A percentile compares a stretch with the other conserved stretches of the same genome.
phyloP scores from a whole-genome alignment of 2,329 filamentous ascomycete genomes.

The Aspergillus quadricinctus region DNA sequence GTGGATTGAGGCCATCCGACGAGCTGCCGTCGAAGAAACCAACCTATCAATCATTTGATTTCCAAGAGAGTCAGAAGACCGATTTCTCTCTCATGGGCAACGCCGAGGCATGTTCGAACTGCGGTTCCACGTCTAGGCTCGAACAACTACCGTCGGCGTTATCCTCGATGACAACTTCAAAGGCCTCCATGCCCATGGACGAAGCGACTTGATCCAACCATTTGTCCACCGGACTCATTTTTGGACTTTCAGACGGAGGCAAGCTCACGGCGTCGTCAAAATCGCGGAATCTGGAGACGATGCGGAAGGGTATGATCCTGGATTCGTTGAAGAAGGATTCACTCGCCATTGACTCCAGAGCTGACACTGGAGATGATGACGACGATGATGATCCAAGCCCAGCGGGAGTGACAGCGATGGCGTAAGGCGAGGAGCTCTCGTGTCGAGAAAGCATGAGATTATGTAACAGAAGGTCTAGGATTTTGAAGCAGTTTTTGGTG shows the following conservation, averaged over 20 bases:
- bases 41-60: neutral
- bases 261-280: neutral
- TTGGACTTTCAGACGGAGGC: neutral
- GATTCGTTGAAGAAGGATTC: neutral
- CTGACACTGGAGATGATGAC: neutral
- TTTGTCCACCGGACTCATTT: conserved; percentile 10
- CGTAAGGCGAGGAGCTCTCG: too few species aligned
- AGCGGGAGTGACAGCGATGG: neutral
- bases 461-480: conserved; percentile 14
- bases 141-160: neutral
- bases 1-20: neutral
- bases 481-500: conserved; percentile 11
- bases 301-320: conserved; percentile 8
- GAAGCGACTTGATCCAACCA: conserved; percentile 21
- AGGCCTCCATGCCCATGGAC: conserved; percentile 20
- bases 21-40: neutral
- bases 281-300: conserved; percentile 9
- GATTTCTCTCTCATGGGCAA: neutral
- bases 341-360: neutral
- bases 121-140: neutral
- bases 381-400: neutral
- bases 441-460: conserved; percentile 6
- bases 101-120: neutral
- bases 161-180: conserved; percentile 11
- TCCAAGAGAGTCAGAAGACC: neutral